These are phyloP conservation scores for Auricularia heimuer DNA, from an alignment of 768 basidiomycete species.

Conservation along the genomic window DNA sequence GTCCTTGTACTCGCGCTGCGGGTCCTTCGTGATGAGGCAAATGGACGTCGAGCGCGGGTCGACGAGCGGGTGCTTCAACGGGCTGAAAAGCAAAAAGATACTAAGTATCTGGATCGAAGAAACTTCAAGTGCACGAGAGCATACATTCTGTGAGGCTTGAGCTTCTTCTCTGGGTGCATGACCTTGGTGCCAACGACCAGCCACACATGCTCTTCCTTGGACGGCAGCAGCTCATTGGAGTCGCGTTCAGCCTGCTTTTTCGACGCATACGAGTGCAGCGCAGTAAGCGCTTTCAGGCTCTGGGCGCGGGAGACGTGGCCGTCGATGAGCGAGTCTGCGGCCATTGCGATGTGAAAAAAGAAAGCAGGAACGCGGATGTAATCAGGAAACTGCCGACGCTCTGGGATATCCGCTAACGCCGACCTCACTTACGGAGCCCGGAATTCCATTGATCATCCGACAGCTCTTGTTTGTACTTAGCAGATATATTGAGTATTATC, in stretches of 20 bases:
- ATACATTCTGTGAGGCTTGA: conserved; percentile 82
- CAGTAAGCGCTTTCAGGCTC: conserved; percentile 66
- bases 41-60: conserved; percentile 74
- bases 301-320: conserved; percentile 60
- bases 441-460: too few species aligned
- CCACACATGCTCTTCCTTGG: conserved; percentile 82
- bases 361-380: background rate
- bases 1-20: conserved; percentile 93
- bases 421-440: too few species aligned
- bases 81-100: conserved; percentile 30
- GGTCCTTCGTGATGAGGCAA: conserved; percentile 92
- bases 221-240: conserved; percentile 63
- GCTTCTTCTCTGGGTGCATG: conserved; percentile 59
- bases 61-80: conserved; percentile 69
- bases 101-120: conserved; percentile 6
- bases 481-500: too few species aligned
- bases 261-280: conserved; percentile 61
- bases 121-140: conserved; percentile 30
- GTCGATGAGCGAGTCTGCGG: conserved; percentile 45
- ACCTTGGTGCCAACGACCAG: conserved; percentile 80
- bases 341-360: background rate
- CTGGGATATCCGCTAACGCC: too few species aligned
- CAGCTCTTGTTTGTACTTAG: too few species aligned
- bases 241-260: conserved; percentile 56
- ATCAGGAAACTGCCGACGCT: background rate